Percentiles rank a stretch among this genome's conserved stretches.
Conservation (phyloP, 2,329 filamentous ascomycete genomes). For the Tolypocladium endophyticum region DNA sequence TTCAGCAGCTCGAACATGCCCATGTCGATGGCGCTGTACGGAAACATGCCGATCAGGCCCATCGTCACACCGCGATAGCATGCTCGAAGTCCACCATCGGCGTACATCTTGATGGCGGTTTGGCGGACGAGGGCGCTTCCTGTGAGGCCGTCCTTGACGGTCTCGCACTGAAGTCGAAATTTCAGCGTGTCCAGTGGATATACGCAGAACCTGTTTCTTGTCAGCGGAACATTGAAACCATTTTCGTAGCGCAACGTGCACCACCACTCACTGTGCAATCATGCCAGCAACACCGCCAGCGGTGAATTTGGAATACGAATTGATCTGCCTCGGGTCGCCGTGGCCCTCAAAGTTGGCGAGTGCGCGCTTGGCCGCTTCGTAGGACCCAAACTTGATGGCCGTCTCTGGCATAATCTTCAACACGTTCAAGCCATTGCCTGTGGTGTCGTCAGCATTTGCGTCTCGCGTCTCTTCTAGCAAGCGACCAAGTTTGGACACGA, state of each 20-base stretch:
- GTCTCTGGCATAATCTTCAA: slow-evolving; percentile 98
- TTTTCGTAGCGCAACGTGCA: background rate
- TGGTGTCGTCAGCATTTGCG: background rate
- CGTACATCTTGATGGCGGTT: slow-evolving; percentile 81
- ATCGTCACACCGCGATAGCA: slow-evolving; percentile 92
- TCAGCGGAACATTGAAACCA: background rate
- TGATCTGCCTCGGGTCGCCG: slow-evolving; percentile 67
- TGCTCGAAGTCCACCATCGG: slow-evolving; percentile 58
- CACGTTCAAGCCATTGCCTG: slow-evolving; percentile 92
- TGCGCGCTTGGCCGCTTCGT: slow-evolving; percentile 85
- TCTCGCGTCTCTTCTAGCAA: background rate
- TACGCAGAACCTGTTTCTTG: slow-evolving; percentile 61
- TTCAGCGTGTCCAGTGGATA: slow-evolving; percentile 86
- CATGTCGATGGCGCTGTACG: slow-evolving; percentile 93
- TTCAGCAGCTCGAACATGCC: slow-evolving; percentile 94
- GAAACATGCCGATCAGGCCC: slow-evolving; percentile 93
- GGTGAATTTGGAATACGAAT: slow-evolving; percentile 77
- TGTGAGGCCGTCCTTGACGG: slow-evolving; percentile 71
- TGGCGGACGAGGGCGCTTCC: slow-evolving; percentile 74
- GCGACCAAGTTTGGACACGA: background rate
- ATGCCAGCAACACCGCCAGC: slow-evolving; percentile 88
- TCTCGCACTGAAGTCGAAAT: slow-evolving; percentile 83
- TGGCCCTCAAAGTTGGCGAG: slow-evolving; percentile 84
- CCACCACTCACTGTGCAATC: slow-evolving; percentile 64
- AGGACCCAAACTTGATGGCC: slow-evolving; percentile 95